Base-by-base conservation (phyloP, 768 basidiomycete genomes). In the Serendipita sp. region DNA sequence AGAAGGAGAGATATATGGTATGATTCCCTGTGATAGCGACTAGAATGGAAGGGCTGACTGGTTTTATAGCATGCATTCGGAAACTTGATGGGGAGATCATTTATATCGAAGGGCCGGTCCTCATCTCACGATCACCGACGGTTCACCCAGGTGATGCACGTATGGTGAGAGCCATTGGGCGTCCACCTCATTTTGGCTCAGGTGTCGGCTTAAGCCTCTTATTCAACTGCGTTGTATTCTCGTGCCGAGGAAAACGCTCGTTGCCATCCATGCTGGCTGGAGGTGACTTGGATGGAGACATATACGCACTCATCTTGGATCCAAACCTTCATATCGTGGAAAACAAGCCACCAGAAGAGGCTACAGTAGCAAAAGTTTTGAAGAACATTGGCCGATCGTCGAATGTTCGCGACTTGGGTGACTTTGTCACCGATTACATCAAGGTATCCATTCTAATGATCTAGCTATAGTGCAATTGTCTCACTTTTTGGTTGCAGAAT, bases 141-240 rank as follows among this genome's bases (percentile, higher is more conserved):
- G 85, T 84, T 34, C 85, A 86, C 68, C 85, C 85, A 3, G 86
- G 84, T 1, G 84, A 85, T 67, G 79, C 84, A 10, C 83, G 81
- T 68, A 70, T 83, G n/a, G 85, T 76, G 0, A 66, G 69, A 15
- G 48, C 48, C 16, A 52, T 52, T n/a, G 85, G 84, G 36, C 67
- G 66, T 18, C 86, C 85, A 0, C 81, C 81, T 0, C 66, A 70
- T 11, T 40, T 2, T 40, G 79, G 74, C 3, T 82, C 82, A 4
- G 80, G 79, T 52, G 53, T 86, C 81, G 68, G 76, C 65, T 3
- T 72, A 66, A 23, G 82, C 84, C 69, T 23, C 18, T n/a, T 52
- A 16, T 23, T 33, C 16, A 52, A 52, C 48, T 52, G 48, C 31
- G 48, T 52, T 16, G 48, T 52, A 6, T 52, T 76, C 77, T 3